A percentile compares a stretch with the other conserved stretches of the same genome.
These are phyloP conservation scores for Sinapis alba DNA, from an alignment of 441 rosid species.

Conservation along the genomic window DNA sequence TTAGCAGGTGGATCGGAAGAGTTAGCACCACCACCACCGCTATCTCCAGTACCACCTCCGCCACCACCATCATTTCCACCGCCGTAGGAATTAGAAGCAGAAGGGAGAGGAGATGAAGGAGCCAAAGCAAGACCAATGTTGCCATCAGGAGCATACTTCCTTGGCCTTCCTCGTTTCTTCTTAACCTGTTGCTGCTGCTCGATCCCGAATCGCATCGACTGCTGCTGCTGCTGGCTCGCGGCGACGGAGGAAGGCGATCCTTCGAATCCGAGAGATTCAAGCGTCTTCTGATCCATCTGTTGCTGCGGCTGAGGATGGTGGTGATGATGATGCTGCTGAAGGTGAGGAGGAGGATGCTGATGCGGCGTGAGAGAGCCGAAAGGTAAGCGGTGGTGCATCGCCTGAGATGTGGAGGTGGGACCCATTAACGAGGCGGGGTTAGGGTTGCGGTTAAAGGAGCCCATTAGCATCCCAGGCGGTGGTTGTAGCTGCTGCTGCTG, in stretches of 20 bases:
- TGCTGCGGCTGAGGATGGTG: constrained; percentile 36
- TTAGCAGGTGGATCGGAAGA: constrained; percentile 64
- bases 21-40: constrained; percentile 41
- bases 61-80: constrained; percentile 28
- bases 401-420: constrained; percentile 42
- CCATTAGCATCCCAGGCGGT: constrained; percentile 50
- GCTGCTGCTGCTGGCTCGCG: constrained; percentile 30
- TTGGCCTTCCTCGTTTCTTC: constrained; percentile 93
- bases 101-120: constrained; percentile 62
- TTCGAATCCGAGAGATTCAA: constrained; percentile 56
- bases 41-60: constrained; percentile 35
- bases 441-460: constrained; percentile 43
- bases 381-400: constrained; percentile 37
- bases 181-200: constrained; percentile 55
- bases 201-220: constrained; percentile 55
- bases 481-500: constrained; percentile 43
- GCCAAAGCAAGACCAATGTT: constrained; percentile 83
- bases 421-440: constrained; percentile 41
- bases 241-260: constrained; percentile 55
- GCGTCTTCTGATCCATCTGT: constrained; percentile 44
- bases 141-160: constrained; percentile 85
- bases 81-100: constrained; percentile 56
- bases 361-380: constrained; percentile 31
- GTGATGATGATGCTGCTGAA: constrained; percentile 41
- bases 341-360: constrained; percentile 30